Percentiles rank a stretch among this genome's conserved stretches.
These are phyloP conservation scores for Syzygium syzygioides DNA, from an alignment of 441 rosid species.

Conservation along the genomic window DNA sequence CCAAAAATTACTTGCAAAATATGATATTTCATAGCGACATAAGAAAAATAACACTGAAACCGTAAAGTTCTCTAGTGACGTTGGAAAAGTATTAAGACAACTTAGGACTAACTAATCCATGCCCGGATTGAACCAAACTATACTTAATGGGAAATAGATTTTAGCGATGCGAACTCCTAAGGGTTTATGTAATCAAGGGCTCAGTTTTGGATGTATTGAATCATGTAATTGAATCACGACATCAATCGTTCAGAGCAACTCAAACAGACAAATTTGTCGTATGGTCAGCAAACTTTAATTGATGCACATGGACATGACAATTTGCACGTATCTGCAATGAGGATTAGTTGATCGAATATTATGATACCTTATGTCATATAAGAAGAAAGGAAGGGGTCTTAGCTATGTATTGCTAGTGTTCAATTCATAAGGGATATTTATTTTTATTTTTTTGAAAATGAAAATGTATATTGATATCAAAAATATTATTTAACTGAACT, in stretches of 20 bases:
- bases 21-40: background rate
- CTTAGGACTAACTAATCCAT: background rate
- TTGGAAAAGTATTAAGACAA: background rate
- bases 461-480: background rate
- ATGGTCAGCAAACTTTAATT: background rate
- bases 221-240: background rate
- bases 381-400: background rate
- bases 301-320: background rate
- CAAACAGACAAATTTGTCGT: fast-evolving
- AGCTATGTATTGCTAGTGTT: background rate
- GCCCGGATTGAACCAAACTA: background rate
- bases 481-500: background rate
- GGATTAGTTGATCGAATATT: background rate
- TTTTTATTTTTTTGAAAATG: background rate
- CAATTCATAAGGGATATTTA: background rate
- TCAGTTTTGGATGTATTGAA: background rate
- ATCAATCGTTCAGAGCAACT: fast-evolving
- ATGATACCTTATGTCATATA: background rate
- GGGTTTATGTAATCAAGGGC: background rate
- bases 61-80: fast-evolving
- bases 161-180: fast-evolving
- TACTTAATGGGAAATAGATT: background rate
- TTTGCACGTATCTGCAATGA: background rate
- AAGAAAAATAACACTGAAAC: background rate
- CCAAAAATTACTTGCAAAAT: background rate